phyloP scores from a whole-genome alignment of 2,329 filamentous ascomycete species.

The Helotiales sp. region DNA sequence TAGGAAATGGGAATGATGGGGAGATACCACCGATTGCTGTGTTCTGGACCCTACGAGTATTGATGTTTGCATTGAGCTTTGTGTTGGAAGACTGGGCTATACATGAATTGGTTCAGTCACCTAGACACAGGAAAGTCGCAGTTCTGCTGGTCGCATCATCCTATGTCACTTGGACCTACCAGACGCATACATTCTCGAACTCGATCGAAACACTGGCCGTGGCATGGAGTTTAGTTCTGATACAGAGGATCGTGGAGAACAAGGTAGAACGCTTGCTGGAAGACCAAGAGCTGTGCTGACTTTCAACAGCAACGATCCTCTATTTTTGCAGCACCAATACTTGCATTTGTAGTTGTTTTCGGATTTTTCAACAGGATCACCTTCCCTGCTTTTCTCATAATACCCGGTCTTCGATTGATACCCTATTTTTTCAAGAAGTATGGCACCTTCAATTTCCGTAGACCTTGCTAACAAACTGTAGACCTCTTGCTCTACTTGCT shows the following conservation, averaged over 20 bases:
- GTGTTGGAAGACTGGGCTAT: slow-evolving; percentile 98
- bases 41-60: slow-evolving; percentile 82
- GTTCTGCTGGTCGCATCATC: slow-evolving; percentile 88
- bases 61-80: slow-evolving; percentile 96
- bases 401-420: slow-evolving; percentile 80
- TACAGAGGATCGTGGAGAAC: slow-evolving; percentile 78
- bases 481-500: slow-evolving; percentile 60
- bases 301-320: slow-evolving; percentile 66
- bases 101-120: slow-evolving; percentile 81
- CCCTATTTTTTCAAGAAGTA: slow-evolving; percentile 84
- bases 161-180: slow-evolving; percentile 98
- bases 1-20: slow-evolving; percentile 74
- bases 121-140: slow-evolving; percentile 69
- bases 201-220: slow-evolving; percentile 92
- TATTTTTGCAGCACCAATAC: slow-evolving; percentile 70
- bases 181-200: slow-evolving; percentile 98
- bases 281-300: slow-evolving; percentile 16
- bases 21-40: slow-evolving; percentile 81
- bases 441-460: slow-evolving; percentile 44
- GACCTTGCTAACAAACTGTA: slow-evolving; percentile 32
- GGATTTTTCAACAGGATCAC: slow-evolving; percentile 97
- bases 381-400: slow-evolving; percentile 87
- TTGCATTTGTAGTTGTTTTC: slow-evolving; percentile 80
- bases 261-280: slow-evolving; percentile 57
- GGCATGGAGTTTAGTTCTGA: slow-evolving; percentile 89